Conservation (phyloP, 768 basidiomycete genomes). For the Coprinopsis marcescibilis region DNA sequence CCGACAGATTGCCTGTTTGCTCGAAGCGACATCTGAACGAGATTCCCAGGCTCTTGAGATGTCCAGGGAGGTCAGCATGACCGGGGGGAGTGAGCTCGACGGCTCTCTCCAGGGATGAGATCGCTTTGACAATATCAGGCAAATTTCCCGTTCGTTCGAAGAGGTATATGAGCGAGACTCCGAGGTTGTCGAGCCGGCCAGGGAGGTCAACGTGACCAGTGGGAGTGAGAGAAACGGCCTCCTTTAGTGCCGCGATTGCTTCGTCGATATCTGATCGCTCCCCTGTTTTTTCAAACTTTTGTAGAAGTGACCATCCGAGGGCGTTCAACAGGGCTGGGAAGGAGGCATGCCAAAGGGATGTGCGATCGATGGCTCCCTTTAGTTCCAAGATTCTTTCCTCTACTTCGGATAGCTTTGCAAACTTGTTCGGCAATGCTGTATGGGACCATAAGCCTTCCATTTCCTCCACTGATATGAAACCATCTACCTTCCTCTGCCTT, state of each 20-base stretch:
- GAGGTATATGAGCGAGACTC: neutral
- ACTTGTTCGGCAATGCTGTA: no score
- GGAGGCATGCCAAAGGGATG: no score
- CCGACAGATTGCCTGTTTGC: slow-evolving; percentile 5
- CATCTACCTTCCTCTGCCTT: no score
- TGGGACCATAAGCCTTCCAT: no score
- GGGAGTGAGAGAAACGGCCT: neutral
- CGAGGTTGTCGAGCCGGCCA: neutral
- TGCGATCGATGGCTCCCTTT: neutral
- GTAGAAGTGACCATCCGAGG: no score
- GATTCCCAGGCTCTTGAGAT: neutral
- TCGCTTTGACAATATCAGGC: neutral
- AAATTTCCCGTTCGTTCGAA: neutral
- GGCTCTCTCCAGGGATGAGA: neutral
- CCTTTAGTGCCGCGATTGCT: neutral
- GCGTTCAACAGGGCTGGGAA: no score
- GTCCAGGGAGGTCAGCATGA: neutral
- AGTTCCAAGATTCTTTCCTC: slow-evolving; percentile 6
- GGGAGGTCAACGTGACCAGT: neutral
- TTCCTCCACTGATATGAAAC: no score
- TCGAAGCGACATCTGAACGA: slow-evolving; percentile 10
- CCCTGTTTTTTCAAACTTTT: no score
- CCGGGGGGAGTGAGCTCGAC: neutral
- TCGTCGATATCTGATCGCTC: neutral
- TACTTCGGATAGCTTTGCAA: no score